These are phyloP conservation scores for Viridothelium virens DNA, from an alignment of 495 filamentous ascomycete species.

Conservation along the genomic window DNA sequence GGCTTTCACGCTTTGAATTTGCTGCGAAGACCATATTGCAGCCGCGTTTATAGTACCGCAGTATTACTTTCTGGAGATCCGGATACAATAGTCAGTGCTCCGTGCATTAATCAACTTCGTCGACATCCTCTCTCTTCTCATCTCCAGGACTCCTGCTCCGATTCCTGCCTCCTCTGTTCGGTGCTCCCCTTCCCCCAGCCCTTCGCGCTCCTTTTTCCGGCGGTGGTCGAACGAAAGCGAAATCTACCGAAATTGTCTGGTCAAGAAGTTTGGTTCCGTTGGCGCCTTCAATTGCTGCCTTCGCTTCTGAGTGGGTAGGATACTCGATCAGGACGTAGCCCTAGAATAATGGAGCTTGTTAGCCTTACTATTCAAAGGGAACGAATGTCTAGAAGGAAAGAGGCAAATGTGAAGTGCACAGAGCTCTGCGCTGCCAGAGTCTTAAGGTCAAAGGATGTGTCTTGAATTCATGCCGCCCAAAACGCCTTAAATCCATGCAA, in stretches of 20 bases:
- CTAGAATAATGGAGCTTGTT: conserved; percentile 39
- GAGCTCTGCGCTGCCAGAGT: neutral
- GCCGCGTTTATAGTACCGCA: neutral
- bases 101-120: conserved; percentile 24
- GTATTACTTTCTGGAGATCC: neutral
- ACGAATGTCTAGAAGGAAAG: neutral
- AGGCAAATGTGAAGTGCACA: neutral
- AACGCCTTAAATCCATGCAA: neutral
- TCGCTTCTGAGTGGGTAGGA: conserved; percentile 75
- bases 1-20: neutral
- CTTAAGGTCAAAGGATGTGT: neutral
- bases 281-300: conserved; percentile 75
- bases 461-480: neutral
- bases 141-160: conserved; percentile 52
- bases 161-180: conserved; percentile 49
- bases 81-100: neutral
- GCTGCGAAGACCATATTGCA: conserved; percentile 11
- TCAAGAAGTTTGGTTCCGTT: conserved; percentile 79
- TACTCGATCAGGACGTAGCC: conserved; percentile 94
- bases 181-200: conserved; percentile 38
- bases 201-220: conserved; percentile 53
- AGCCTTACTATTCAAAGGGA: neutral
- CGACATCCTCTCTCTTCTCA: conserved; percentile 22
- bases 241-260: conserved; percentile 87
- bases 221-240: conserved; percentile 92